Conservation (phyloP, 805 yeast genomes). For the Spathaspora boniae region DNA sequence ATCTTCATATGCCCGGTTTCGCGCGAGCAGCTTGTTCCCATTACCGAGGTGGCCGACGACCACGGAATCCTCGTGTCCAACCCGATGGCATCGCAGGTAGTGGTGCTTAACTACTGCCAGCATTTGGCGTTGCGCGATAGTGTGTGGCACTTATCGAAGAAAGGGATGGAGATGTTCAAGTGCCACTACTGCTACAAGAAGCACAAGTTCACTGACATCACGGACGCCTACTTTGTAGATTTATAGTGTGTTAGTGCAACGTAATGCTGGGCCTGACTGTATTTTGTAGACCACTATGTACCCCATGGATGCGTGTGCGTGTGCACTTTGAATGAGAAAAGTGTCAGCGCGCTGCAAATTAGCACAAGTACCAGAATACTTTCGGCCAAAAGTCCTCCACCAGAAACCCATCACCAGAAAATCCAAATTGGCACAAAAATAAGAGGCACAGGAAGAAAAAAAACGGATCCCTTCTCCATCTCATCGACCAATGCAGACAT, state of each 20-base stretch:
- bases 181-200: conserved; percentile 46
- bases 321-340: too few species aligned
- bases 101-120: conserved; percentile 38
- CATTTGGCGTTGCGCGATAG: conserved; percentile 43
- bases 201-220: conserved; percentile 36
- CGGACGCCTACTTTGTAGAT: conserved; percentile 41
- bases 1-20: conserved; percentile 46
- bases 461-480: too few species aligned
- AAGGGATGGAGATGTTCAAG: conserved; percentile 38
- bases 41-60: conserved; percentile 14
- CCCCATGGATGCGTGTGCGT: too few species aligned
- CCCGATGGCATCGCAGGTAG: conserved; percentile 31
- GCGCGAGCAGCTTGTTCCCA: conserved; percentile 40
- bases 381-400: too few species aligned
- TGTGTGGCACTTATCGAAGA: conserved; percentile 36
- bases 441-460: too few species aligned
- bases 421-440: too few species aligned
- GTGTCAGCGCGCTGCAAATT: too few species aligned
- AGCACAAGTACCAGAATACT: too few species aligned
- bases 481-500: too few species aligned
- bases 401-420: too few species aligned
- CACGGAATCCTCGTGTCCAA: conserved; percentile 8
- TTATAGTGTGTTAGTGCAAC: conserved; percentile 11
- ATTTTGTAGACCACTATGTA: too few species aligned
- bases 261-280: too few species aligned